Evolutionary conservation across 2,329 filamentous ascomycete species (phyloP).

Genomic region (Blastomyces emzantsi): DNA sequence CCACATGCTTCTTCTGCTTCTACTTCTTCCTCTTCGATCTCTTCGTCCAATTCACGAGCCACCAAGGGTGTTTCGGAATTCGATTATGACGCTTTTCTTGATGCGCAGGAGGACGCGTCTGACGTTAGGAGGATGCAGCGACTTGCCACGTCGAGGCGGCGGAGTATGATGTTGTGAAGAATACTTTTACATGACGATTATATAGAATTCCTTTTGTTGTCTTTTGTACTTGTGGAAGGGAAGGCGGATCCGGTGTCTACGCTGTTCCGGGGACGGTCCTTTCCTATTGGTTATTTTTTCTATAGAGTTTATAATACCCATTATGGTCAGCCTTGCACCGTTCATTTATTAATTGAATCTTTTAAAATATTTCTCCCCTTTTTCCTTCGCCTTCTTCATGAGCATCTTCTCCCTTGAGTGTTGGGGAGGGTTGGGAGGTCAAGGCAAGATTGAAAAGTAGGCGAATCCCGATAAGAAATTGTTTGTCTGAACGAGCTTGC

Average conservation of each 20-base stretch:
- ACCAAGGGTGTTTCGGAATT: not conserved
- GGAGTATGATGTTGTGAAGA: slow-evolving; percentile 30
- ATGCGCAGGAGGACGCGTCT: not conserved
- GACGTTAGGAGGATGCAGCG: slow-evolving; percentile 18
- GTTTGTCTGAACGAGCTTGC: not conserved
- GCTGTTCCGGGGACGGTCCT: not conserved
- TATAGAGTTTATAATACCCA: not conserved
- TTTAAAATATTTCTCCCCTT: not conserved
- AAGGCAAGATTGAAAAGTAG: not conserved
- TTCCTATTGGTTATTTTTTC: not conserved
- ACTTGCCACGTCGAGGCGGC: slow-evolving; percentile 26
- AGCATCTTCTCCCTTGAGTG: not conserved
- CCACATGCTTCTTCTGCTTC: not conserved
- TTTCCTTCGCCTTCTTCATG: not conserved
- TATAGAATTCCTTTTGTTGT: not conserved
- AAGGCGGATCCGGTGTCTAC: not conserved
- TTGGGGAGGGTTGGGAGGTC: not conserved
- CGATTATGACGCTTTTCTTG: slow-evolving; percentile 1
- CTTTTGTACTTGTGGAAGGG: not conserved
- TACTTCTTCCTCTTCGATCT: not conserved
- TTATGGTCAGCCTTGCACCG: not conserved
- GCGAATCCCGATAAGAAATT: not conserved
- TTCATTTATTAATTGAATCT: not conserved
- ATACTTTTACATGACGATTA: not conserved
- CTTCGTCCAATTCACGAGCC: not conserved